These are phyloP conservation scores for Scutellaria minor DNA, from an alignment of 257 asterid genomes.

Conservation along the genomic window DNA sequence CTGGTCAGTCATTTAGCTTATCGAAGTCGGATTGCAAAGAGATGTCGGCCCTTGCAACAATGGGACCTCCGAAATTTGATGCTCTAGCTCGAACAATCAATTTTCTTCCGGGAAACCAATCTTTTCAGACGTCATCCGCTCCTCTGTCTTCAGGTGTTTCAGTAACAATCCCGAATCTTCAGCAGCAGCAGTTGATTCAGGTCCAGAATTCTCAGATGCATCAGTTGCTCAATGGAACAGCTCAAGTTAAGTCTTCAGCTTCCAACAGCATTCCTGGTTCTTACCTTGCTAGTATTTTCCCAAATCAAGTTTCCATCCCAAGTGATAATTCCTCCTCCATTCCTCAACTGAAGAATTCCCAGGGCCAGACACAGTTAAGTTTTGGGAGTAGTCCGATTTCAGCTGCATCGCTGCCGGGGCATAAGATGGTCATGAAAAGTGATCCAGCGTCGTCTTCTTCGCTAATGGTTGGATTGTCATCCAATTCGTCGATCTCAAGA, in stretches of 20 bases:
- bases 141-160: no score
- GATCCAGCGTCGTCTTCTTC: neutral
- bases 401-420: conserved; percentile 40
- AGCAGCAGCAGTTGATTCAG: conserved; percentile 44
- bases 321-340: conserved; percentile 31
- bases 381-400: conserved; percentile 34
- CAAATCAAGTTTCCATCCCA: conserved; percentile 21
- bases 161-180: conserved; percentile 15
- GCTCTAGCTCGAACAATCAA: conserved; percentile 38
- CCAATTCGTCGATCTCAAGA: conserved; percentile 25
- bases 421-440: conserved; percentile 32
- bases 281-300: conserved; percentile 21
- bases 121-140: no score
- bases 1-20: conserved; percentile 31
- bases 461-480: conserved; percentile 10
- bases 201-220: conserved; percentile 44
- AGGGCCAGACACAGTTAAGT: conserved; percentile 40
- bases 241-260: conserved; percentile 33
- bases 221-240: conserved; percentile 40
- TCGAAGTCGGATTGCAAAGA: conserved; percentile 35
- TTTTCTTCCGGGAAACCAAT: conserved; percentile 38
- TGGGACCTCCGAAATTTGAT: conserved; percentile 43
- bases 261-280: conserved; percentile 33
- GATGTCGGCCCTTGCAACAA: conserved; percentile 28
- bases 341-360: conserved; percentile 45